Evolutionary conservation across 2,329 filamentous ascomycete genomes (phyloP), one percentile per base, ranked within the genome.

Genomic region (Xylariaceae sp.): DNA sequence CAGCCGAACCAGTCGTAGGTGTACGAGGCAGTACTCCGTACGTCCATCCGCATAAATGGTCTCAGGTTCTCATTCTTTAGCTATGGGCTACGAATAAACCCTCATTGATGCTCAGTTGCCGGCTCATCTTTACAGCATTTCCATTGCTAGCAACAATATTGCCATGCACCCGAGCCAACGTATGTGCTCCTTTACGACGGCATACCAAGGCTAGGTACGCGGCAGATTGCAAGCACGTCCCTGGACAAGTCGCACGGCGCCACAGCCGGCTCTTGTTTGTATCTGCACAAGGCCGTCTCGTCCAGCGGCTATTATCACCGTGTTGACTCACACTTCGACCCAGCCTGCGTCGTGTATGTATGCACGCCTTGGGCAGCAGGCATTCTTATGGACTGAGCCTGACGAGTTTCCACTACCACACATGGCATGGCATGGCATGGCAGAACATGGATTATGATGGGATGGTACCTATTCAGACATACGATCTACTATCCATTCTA

Each of bases 261-360:
- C 63, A 62, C 64, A 58, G 61, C 59, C 54, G 34, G 59, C 59
- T 53, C 54, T 56, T 52, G 63, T 63, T 59, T 63, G 59, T 61
- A 62, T 65, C 62, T 68, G 64, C 67, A 66, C 56, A 54, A 60
- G 55, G 56, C 62, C 60, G 39, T 39, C 64, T 64, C 59, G 52
- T 50, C 64, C 64, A 66, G 65, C 62, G 50, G 61, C 23, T 64
- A 53, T 60, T 64, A 53, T 60, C 54, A 60, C 62, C 62, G 52
- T 56, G 62, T 70, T 68, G 63, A 67, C 59, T 64, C 62, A 64
- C 60, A 66, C 65, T 63, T 64, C 55, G 61, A 67, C 61, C 51
- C 47, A 15, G 39, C 60, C 52, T 62, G 56, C 59, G 59, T 68
- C 57, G 63, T 62, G 55, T 63, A 45, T 53, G 56, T 53, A 65